Evolutionary conservation across 257 asterid species (phyloP), one percentile per base, ranked within the genome.

Genomic region (Henckelia pumila): DNA sequence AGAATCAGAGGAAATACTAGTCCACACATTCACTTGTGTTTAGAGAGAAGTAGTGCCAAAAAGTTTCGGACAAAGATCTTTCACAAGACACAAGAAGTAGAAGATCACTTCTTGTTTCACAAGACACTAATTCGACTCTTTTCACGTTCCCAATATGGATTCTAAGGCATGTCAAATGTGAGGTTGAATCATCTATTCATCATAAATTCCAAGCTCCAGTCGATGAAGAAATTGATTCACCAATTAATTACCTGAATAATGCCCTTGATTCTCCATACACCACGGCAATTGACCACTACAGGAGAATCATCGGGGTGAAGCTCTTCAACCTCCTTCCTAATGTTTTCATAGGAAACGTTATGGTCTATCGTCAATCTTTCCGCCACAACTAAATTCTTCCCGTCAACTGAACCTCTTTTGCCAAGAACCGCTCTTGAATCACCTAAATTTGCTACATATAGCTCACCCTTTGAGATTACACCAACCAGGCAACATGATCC

Each of bases 241-340:
- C 11, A 71, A 37, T 29, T 24, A 59, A 25, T 61, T 68, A 91
- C 99, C 99, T 94, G 99, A 80, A 94, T 94, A 29, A 94, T 94
- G 64, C 99, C 99, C 77, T 84, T 94, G 75, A 94, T 91, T 80
- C 97, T 88, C 99, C 97, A 94, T 77, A 90, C 99, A 59, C 99
- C 99, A 17, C 95, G 87, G 59, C 89, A 83, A 59, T 81, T 79
- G 40, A 91, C 83, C 33, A 94, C 99, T 17, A 94, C 74, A 50
- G 87, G 80, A 8, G 84, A 64, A 77, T 89, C 95, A 57, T 88
- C 96, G 4, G 95, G 94, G 82, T 94, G 99, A 62, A 75, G 89
- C 5, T 92, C 93, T 84, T 88, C 92, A 21, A 94, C 96, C 78
- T 94, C 99, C 84, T 73, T 88, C 76, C 99, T 78, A 63, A 94